Conservation (phyloP, 2,329 filamentous ascomycete species). For the Cytospora piceicola region DNA sequence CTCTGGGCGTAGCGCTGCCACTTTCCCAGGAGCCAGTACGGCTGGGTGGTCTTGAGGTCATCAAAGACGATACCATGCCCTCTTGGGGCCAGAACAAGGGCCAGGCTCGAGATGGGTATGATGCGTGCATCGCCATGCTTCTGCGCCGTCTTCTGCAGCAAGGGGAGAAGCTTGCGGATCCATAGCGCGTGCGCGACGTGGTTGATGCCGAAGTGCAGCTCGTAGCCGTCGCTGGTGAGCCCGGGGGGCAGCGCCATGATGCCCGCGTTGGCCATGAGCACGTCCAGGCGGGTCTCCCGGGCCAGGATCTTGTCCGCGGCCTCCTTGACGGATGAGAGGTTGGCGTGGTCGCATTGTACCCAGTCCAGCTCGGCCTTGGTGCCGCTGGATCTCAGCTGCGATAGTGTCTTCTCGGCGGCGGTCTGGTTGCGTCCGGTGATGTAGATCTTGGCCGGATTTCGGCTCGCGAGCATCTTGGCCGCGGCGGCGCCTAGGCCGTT, state of each 20-base stretch:
- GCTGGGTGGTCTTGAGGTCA: constrained; percentile 35
- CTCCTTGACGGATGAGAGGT: constrained; percentile 39
- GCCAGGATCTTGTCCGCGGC: constrained; percentile 40
- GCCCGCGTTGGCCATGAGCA: constrained; percentile 52
- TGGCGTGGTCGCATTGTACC: constrained; percentile 36
- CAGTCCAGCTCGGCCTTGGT: constrained; percentile 39
- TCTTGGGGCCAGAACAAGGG: constrained; percentile 3
- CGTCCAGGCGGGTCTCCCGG: constrained; percentile 42
- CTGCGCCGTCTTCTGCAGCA: constrained; percentile 38
- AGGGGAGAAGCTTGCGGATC: constrained; percentile 33
- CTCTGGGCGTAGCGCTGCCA: constrained; percentile 39
- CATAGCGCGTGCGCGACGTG: constrained; percentile 52
- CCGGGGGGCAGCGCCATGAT: constrained; percentile 44
- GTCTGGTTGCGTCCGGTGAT: constrained; percentile 47
- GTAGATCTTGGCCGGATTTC: constrained; percentile 35
- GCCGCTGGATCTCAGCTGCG: constrained; percentile 40
- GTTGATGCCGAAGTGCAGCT: constrained; percentile 54
- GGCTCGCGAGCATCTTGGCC: constrained; percentile 39
- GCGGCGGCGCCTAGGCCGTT: constrained; percentile 21
- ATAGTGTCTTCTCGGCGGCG: constrained; percentile 41
- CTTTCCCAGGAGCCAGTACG: constrained; percentile 28
- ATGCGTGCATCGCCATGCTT: constrained; percentile 24
- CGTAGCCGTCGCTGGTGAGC: constrained; percentile 47
- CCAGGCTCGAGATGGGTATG: constrained; percentile 18
- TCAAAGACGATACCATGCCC: constrained; percentile 34